A percentile compares a stretch with the other conserved stretches of the same genome.
These are phyloP conservation scores for Mycena kentingensis DNA, from an alignment of 768 basidiomycete species.

Conservation along the genomic window DNA sequence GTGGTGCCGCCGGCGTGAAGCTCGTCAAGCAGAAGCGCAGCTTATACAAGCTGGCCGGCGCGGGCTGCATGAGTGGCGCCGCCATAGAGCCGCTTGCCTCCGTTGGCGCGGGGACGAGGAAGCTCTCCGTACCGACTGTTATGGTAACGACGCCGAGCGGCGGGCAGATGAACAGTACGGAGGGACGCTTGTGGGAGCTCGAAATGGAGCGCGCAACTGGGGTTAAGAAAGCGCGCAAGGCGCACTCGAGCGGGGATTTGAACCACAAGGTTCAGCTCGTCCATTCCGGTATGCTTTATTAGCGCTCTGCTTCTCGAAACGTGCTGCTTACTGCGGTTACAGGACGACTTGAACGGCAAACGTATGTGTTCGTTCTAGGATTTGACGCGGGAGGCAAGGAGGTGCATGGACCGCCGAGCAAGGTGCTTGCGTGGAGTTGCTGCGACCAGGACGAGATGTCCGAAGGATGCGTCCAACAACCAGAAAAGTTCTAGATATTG, in stretches of 20 bases:
- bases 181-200: not conserved
- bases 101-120: not conserved
- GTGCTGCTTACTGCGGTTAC: not conserved
- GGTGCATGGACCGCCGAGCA: conserved; percentile 30
- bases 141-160: not conserved
- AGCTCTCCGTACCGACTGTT: not conserved
- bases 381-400: not conserved
- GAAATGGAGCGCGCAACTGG: no score
- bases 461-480: no score
- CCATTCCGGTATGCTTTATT: not conserved
- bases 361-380: conserved; percentile 43
- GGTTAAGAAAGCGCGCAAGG: no score
- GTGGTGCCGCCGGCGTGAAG: not conserved
- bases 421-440: conserved; percentile 49
- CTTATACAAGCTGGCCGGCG: not conserved
- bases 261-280: not conserved
- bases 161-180: not conserved
- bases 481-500: no score
- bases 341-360: conserved; percentile 42
- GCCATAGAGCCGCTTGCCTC: not conserved
- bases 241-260: not conserved
- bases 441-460: conserved; percentile 48
- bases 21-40: not conserved
- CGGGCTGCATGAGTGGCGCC: not conserved
- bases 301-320: not conserved